Evolutionary conservation across 2,329 filamentous ascomycete species (phyloP).

Genomic region (Penicillium sp.): DNA sequence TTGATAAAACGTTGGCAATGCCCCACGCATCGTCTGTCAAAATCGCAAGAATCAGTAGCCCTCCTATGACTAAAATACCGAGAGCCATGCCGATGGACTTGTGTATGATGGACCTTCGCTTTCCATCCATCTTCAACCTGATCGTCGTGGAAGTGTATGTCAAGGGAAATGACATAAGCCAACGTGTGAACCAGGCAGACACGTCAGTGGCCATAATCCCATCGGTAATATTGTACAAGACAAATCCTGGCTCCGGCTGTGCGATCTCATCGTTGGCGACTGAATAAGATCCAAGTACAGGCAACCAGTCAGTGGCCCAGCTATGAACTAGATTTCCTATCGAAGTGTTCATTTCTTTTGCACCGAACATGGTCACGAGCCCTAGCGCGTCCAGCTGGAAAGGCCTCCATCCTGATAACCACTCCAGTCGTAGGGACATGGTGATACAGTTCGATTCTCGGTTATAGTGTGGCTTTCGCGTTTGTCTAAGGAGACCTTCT

Average conservation of each 20-base stretch:
- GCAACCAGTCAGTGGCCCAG: background rate
- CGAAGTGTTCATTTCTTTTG: background rate
- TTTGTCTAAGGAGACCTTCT: no score
- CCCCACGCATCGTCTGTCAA: background rate
- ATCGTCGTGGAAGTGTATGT: background rate
- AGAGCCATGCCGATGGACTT: background rate
- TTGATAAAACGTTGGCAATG: background rate
- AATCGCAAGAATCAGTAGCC: background rate
- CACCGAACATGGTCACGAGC: background rate
- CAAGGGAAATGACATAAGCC: background rate
- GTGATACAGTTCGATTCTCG: no score
- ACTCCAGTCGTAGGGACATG: no score
- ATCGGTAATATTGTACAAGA: background rate
- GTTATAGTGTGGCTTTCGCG: no score
- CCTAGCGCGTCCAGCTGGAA: background rate
- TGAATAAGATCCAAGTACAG: background rate
- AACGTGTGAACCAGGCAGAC: background rate
- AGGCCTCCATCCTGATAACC: background rate
- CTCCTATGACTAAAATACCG: background rate
- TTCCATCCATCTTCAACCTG: no score
- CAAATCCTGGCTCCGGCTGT: background rate
- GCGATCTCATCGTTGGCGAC: background rate
- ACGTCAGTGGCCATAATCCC: background rate
- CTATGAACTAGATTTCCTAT: no score
- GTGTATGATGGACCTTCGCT: no score